phyloP scores from a whole-genome alignment of 306 rosid species.

The Sicyos baderoa region DNA sequence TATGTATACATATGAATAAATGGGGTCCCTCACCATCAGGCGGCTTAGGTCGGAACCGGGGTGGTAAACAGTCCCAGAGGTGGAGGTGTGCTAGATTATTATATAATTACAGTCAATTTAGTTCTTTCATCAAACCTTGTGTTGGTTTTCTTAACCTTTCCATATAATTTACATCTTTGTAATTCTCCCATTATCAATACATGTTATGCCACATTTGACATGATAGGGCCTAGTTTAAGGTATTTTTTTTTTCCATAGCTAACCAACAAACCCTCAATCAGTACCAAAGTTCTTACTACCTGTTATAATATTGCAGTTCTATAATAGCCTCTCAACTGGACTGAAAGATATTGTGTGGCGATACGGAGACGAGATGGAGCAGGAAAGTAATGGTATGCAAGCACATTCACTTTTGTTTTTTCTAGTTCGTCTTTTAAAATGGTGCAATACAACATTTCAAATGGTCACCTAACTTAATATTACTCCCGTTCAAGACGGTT shows the following conservation, averaged over 20 bases:
- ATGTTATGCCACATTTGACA: not conserved
- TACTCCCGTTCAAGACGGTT: no score
- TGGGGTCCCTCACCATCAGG: no score
- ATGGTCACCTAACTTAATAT: no score
- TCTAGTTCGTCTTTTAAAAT: no score
- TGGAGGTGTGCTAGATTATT: not conserved
- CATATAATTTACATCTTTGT: not conserved
- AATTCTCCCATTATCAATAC: not conserved
- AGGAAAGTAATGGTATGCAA: conserved; percentile 47
- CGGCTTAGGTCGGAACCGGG: no score
- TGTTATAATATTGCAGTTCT: conserved; percentile 49
- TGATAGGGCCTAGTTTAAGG: not conserved
- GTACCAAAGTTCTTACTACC: not conserved
- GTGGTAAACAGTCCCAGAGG: no score
- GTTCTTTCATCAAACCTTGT: not conserved
- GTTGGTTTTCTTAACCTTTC: not conserved
- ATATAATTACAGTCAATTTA: not conserved
- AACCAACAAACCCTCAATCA: not conserved
- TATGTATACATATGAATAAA: no score
- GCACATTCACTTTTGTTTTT: no score
- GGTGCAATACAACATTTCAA: no score
- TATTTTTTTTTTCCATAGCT: no score
- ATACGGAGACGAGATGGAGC: conserved; percentile 51
- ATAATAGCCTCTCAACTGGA: conserved; percentile 62
- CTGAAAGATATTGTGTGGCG: conserved; percentile 89